Base-by-base conservation (phyloP, 1,284 basidiomycete species). In the Cryptococcus amylolentus region DNA sequence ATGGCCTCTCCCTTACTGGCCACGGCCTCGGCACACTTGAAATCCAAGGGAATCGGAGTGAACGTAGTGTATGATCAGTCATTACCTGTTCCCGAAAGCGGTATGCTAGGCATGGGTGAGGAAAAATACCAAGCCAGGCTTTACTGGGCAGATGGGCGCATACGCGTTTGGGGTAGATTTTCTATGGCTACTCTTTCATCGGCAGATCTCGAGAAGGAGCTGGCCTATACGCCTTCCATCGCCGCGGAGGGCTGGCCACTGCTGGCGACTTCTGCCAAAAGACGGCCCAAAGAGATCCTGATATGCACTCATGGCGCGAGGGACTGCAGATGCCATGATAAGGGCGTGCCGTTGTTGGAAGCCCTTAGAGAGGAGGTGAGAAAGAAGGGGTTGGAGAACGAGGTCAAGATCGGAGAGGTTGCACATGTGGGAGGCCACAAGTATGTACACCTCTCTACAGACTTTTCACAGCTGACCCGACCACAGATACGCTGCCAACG, bases 341-440 rank as follows among this genome's bases (percentile, higher is more conserved):
- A 73, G 16, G 89, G 90, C 0, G 80, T 75, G 10, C 68, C 72
- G 7, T 61, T 80, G 16, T 71, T 77, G 2, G 53, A 56, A 3
- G 69, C 70, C 1, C 60, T 78, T 27, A 56, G 64, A 70, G 76
- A 49, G 67, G 80, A 50, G 80, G 83, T 66, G 59, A 54, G 51
- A 26, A 54, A 52, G 46, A 52, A 55, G 46, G 55, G 62, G 1
- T 13, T 68, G 51, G 60, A 46, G 1, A 58, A 56, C 8, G 18
- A 55, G 51, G 66, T 78, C 3, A 78, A 76, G 49, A 76, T 91
- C 1, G 83, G 83, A 2, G 84, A 88, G 63, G 82, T 88, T 13
- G 86, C 82, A 1, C 90, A 92, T 76, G 86, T 92, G 44, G 90
- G 90, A 2, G 88, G 88, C 26, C 90, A 93, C 77, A 83, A 88